Percentiles rank a stretch among this genome's conserved stretches.
These are phyloP conservation scores for Colletotrichum cordylinicola DNA, from an alignment of 2,329 filamentous ascomycete genomes.

Conservation along the genomic window DNA sequence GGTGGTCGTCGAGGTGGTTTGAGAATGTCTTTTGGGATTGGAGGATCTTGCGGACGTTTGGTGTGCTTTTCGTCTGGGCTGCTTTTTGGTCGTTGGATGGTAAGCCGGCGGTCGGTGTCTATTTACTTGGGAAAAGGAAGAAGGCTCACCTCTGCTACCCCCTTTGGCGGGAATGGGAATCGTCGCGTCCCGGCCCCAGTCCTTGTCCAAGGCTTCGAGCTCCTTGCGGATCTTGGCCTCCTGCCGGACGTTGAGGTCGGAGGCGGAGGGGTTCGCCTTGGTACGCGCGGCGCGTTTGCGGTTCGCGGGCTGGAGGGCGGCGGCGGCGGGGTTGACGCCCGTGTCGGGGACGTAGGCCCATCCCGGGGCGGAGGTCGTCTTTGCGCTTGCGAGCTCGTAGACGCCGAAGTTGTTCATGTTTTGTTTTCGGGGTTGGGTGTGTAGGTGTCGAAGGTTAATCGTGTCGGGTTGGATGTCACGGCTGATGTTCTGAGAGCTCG, in stretches of 20 bases:
- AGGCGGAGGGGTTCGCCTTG: constrained; percentile 55
- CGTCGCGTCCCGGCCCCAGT: constrained; percentile 75
- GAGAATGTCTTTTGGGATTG: constrained; percentile 83
- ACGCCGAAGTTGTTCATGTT: constrained; percentile 76
- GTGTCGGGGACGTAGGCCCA: constrained; percentile 92
- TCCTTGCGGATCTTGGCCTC: constrained; percentile 83
- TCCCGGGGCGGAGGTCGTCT: constrained; percentile 76
- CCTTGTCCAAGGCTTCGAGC: constrained; percentile 81
- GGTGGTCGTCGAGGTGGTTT: constrained; percentile 82
- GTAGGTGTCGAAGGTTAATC: neutral
- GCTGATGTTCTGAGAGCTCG: neutral
- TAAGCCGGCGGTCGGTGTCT: neutral
- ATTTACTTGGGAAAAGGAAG: neutral
- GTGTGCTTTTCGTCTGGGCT: constrained; percentile 65
- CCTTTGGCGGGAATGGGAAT: constrained; percentile 71
- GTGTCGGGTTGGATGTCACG: no score
- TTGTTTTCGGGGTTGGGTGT: neutral
- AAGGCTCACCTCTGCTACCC: constrained; percentile 40
- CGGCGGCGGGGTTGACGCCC: constrained; percentile 60
- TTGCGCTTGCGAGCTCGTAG: constrained; percentile 78
- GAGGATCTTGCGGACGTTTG: constrained; percentile 77
- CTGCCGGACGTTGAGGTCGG: constrained; percentile 80
- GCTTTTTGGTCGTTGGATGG: neutral
- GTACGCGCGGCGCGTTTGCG: constrained; percentile 76
- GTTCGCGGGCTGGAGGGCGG: constrained; percentile 56